Evolutionary conservation across 2,329 filamentous ascomycete species (phyloP), one percentile per base, ranked within the genome.

Genomic region (Ophiostoma sp.): DNA sequence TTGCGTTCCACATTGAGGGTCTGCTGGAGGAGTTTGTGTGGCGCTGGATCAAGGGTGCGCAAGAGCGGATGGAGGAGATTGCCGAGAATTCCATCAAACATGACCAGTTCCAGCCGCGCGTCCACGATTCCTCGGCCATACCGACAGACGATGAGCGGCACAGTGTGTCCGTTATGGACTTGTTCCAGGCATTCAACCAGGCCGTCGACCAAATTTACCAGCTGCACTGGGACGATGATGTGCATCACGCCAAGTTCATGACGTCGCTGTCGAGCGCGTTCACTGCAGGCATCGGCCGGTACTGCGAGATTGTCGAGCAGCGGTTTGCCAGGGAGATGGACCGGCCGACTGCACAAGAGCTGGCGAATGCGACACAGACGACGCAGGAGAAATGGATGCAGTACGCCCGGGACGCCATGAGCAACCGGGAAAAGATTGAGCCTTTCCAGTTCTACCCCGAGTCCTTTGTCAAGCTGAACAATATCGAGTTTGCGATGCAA

Each of bases 391-490:
- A 92, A 76, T 94, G 94, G 84, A 88, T 98, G 82, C 91, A 96
- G 75, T 89, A 94, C 77, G 95, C 95, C 11, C 96, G 95, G 79
- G 95, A 98, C 77, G 91, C 94, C 4, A 96, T 94, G 89, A 92
- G 88, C 74, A 91, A 89, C 74, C 96, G 94, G 78, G 94, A 97
- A 73, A 96, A 94, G 79, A 89, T 95, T 57, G 94, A 97, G 76
- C 95, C 95, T 0, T 99, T 98, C 80, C 94, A 98, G 73, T 99
- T 99, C 81, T 95, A 93, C 75, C 52, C 67, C 48, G 74, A 97
- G 92, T 97, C 94, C 5, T 91, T 99, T 76, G 93, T 99, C 73
- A 99, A 98, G 80, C 86, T 99, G 75, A 99, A 99, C 83, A 96
- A 99, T 76, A 89, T 99, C 74, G 94, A 97, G 80, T 98, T 93